These are phyloP conservation scores for Cavenderia fasciculata DNA, from an alignment of 78 protist species.

Conservation along the genomic window DNA sequence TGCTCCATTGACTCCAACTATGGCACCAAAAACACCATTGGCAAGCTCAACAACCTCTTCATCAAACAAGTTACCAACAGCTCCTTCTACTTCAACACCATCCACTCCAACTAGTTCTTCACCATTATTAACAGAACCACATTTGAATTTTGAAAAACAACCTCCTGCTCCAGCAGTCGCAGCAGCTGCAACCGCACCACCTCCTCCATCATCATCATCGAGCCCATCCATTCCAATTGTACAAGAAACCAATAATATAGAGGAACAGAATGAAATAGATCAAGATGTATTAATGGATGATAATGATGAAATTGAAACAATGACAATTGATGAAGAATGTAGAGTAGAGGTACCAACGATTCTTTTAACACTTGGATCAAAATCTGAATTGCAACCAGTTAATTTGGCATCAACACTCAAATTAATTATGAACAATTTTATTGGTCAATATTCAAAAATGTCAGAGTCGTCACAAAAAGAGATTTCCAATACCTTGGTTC, in stretches of 20 bases:
- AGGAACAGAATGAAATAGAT: too few species aligned
- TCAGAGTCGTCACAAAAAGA: not conserved
- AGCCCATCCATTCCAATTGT: not conserved
- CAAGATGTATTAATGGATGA: too few species aligned
- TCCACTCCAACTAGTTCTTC: not conserved
- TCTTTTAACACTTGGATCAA: constrained; percentile 19
- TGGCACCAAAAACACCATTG: not conserved
- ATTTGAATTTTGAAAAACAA: not conserved
- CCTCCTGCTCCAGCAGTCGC: not conserved
- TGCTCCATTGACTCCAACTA: too few species aligned
- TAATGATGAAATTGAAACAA: not conserved
- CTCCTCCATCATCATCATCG: constrained; percentile 3
- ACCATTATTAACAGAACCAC: not conserved
- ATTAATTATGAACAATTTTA: constrained; percentile 10
- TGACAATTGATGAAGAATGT: constrained; percentile 22
- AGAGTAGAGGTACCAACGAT: constrained; percentile 56
- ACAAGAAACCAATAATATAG: too few species aligned
- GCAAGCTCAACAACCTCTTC: constrained; percentile 9
- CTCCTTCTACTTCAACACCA: not conserved
- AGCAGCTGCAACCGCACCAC: constrained; percentile 10
- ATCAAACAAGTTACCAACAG: not conserved
- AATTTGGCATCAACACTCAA: constrained; percentile 16
- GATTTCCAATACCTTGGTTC: not conserved
- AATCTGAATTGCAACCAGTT: constrained; percentile 45
- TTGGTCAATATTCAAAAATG: not conserved